Percentiles rank a stretch among this genome's conserved stretches.
phyloP scores from a whole-genome alignment of 768 basidiomycete species.

The Phaeolepiota aurea region DNA sequence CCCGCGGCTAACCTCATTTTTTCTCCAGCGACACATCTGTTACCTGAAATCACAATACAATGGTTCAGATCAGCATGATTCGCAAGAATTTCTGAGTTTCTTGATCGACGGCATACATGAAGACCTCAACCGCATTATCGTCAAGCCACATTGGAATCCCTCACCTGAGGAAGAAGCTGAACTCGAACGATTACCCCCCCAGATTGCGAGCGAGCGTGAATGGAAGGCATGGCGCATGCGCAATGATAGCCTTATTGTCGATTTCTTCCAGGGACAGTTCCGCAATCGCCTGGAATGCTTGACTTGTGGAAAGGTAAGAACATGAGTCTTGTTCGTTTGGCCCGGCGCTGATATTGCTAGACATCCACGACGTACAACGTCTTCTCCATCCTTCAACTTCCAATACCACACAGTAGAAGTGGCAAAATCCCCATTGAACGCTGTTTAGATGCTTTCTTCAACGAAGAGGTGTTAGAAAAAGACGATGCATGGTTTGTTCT shows the following conservation, averaged over 20 bases:
- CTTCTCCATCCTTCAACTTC: slow-evolving; percentile 91
- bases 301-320: slow-evolving; percentile 76
- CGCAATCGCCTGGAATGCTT: slow-evolving; percentile 82
- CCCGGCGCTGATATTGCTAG: slow-evolving; percentile 26
- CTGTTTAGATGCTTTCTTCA: slow-evolving; percentile 87
- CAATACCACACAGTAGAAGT: slow-evolving; percentile 63
- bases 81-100: slow-evolving; percentile 94
- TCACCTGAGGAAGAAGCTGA: slow-evolving; percentile 82
- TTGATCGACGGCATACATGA: slow-evolving; percentile 90
- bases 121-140: slow-evolving; percentile 75
- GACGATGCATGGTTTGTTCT: slow-evolving; percentile 82
- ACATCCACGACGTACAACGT: slow-evolving; percentile 96
- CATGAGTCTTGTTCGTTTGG: slow-evolving; percentile 1
- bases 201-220: slow-evolving; percentile 87
- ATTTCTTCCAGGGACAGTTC: slow-evolving; percentile 97
- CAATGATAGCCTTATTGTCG: slow-evolving; percentile 91
- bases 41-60: slow-evolving; percentile 65
- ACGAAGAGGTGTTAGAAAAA: slow-evolving; percentile 83
- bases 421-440: slow-evolving; percentile 63
- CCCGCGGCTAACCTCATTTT: neutral
- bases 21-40: slow-evolving; percentile 28
- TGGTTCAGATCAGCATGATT: slow-evolving; percentile 90
- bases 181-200: slow-evolving; percentile 77
- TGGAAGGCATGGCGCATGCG: slow-evolving; percentile 86
- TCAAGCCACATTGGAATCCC: slow-evolving; percentile 54